Conservation (phyloP, 2,329 filamentous ascomycete species). For the Colletotrichum aenigma region DNA sequence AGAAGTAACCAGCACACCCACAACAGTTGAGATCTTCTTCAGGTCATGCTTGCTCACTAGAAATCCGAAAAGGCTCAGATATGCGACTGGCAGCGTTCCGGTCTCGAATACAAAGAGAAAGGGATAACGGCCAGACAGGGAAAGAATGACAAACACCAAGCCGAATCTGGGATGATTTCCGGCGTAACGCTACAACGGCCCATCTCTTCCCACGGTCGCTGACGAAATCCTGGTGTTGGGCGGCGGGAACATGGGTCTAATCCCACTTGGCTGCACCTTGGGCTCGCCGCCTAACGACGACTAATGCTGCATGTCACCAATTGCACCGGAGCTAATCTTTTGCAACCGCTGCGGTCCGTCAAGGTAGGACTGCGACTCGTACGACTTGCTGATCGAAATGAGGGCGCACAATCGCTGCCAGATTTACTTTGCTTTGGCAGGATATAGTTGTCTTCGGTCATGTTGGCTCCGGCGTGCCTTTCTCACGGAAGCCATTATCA, state of each 20-base stretch:
- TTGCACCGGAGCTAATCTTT: slow-evolving; percentile 11
- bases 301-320: slow-evolving; percentile 20
- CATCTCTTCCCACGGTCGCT: slow-evolving; percentile 2
- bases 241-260: slow-evolving; percentile 10
- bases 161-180: slow-evolving; percentile 17
- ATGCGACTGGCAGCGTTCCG: not conserved
- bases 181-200: slow-evolving; percentile 10
- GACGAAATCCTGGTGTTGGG: slow-evolving; percentile 12
- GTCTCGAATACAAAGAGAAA: not conserved
- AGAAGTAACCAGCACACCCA: not conserved
- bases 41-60: not conserved
- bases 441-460: not conserved
- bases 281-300: not conserved
- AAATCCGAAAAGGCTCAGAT: not conserved
- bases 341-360: not conserved
- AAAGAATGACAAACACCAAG: slow-evolving; percentile 11
- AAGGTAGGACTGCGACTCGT: slow-evolving; percentile 12
- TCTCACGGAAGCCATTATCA: not conserved
- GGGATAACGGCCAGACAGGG: not conserved
- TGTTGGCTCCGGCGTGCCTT: not conserved
- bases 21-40: not conserved
- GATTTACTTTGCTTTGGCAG: not conserved
- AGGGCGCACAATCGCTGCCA: not conserved
- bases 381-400: slow-evolving; percentile 10
- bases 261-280: slow-evolving; percentile 13